phyloP scores from a whole-genome alignment of 345 rosid genomes.

The Lenwebbia sp. region DNA sequence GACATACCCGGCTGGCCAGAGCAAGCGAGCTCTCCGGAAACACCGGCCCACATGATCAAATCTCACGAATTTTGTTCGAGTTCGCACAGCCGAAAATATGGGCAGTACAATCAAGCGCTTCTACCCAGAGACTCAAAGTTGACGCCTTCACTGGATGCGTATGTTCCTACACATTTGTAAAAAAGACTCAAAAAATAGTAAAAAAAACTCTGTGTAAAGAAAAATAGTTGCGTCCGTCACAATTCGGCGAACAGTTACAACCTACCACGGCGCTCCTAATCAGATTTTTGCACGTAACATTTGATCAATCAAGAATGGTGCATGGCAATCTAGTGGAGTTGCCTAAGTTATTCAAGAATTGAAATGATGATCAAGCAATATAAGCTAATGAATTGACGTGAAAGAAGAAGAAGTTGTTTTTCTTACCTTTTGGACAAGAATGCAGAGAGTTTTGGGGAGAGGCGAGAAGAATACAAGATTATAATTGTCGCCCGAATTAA shows the following conservation, averaged over 20 bases:
- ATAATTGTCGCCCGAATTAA: neutral
- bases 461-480: neutral
- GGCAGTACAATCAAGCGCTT: conserved; percentile 5
- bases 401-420: neutral
- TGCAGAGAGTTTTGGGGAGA: neutral
- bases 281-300: neutral
- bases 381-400: neutral
- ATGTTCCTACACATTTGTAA: neutral
- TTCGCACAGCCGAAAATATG: neutral
- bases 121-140: neutral
- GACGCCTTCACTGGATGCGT: neutral
- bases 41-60: conserved; percentile 33
- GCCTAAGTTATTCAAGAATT: neutral
- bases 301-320: neutral
- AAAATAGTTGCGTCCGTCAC: neutral
- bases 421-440: conserved; percentile 3
- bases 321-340: neutral
- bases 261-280: neutral
- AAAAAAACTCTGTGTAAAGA: neutral
- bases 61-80: conserved; percentile 1
- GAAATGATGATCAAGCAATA: neutral
- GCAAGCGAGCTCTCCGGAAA: conserved; percentile 10
- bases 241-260: neutral
- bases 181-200: neutral
- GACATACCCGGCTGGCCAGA: neutral